phyloP scores from a whole-genome alignment of 1,284 basidiomycete species.

The Trichosporon sp. region DNA sequence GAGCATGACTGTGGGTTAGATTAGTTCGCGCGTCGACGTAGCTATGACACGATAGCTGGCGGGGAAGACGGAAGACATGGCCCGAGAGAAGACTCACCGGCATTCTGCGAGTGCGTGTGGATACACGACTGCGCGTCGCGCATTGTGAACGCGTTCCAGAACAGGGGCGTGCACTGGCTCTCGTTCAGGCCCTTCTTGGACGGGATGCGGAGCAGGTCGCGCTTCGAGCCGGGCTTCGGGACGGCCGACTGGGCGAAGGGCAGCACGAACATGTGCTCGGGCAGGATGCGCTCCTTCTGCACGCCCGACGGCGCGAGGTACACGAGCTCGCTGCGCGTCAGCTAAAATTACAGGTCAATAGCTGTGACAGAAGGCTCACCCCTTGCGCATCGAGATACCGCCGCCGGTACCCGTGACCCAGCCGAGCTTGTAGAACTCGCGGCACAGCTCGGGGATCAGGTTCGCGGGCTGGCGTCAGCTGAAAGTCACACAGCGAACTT shows the following conservation, averaged over 20 bases:
- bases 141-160: conserved; percentile 81
- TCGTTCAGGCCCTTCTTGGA: conserved; percentile 62
- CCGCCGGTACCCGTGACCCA: conserved; percentile 61
- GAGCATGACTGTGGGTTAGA: conserved; percentile 68
- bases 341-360: neutral
- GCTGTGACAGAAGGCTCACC: conserved; percentile 55
- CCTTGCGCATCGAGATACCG: conserved; percentile 64
- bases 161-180: conserved; percentile 78
- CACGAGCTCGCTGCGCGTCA: conserved; percentile 61
- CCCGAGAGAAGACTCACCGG: conserved; percentile 42
- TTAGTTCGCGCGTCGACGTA: too few species aligned
- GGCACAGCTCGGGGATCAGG: conserved; percentile 71
- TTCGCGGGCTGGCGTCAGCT: conserved; percentile 63
- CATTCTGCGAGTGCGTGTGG: conserved; percentile 80
- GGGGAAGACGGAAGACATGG: too few species aligned
- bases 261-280: conserved; percentile 76
- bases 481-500: conserved; percentile 11
- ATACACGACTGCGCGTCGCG: conserved; percentile 73
- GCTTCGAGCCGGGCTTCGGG: conserved; percentile 61
- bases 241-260: conserved; percentile 62
- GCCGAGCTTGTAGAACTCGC: conserved; percentile 54
- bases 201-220: conserved; percentile 70
- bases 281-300: conserved; percentile 77
- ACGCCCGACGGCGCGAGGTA: conserved; percentile 83
- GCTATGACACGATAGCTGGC: too few species aligned